phyloP scores from a whole-genome alignment of 352 stramenopile species.

The Pythium guiyangense region DNA sequence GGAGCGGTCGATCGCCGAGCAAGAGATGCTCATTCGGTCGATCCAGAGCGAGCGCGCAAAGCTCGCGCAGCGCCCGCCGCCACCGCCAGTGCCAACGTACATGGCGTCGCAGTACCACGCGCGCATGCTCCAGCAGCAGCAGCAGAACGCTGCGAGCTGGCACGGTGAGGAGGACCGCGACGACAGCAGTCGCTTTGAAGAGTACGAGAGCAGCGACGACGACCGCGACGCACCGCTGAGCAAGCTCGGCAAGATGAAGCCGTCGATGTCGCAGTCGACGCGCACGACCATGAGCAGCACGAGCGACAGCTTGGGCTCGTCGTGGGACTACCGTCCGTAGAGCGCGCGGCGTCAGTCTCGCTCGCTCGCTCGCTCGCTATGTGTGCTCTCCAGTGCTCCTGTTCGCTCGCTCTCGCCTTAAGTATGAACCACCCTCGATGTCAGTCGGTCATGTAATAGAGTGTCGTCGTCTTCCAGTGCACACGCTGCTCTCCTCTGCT shows the following conservation, averaged over 20 bases:
- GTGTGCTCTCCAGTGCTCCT: too few relatives aligned
- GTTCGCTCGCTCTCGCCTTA: too few relatives aligned
- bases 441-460: too few relatives aligned
- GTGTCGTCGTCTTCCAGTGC: too few relatives aligned
- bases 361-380: background rate
- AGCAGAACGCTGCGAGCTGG: constrained; percentile 7
- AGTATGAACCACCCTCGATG: too few relatives aligned
- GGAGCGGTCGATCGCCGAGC: constrained; percentile 52
- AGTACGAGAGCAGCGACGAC: constrained; percentile 11
- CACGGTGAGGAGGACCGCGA: constrained; percentile 1
- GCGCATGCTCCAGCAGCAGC: constrained; percentile 1
- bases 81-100: background rate
- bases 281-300: constrained; percentile 17
- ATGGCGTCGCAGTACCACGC: constrained; percentile 8
- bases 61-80: constrained; percentile 7
- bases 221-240: constrained; percentile 2
- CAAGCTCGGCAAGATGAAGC: background rate
- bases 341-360: too few relatives aligned
- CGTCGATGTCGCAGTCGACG: constrained; percentile 7
- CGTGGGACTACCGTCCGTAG: constrained; percentile 12
- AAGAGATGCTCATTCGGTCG: constrained; percentile 44
- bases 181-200: constrained; percentile 8
- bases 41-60: constrained; percentile 24
- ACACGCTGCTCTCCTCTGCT: too few relatives aligned
- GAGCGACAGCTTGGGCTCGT: constrained; percentile 11